Percentiles rank a stretch among this genome's conserved stretches.
These are phyloP conservation scores for Stylonectria norvegica DNA, from an alignment of 2,329 filamentous ascomycete species.

Conservation along the genomic window DNA sequence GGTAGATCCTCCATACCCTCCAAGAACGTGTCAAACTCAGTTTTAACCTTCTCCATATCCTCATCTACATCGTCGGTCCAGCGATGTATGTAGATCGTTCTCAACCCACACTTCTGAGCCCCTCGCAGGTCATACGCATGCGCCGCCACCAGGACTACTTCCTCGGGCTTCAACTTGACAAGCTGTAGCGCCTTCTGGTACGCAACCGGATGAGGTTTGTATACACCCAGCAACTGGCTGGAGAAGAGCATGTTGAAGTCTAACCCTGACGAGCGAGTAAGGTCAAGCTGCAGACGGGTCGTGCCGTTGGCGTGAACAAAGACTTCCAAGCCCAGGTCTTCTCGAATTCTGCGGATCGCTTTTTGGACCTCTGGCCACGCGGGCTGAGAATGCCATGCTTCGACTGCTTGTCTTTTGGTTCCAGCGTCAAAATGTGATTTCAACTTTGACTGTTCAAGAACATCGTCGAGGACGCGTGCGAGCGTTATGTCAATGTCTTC, in stretches of 20 bases:
- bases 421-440: conserved; percentile 14
- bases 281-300: conserved; percentile 51
- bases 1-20: conserved; percentile 16
- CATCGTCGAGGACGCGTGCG: conserved; percentile 35
- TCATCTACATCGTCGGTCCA: conserved; percentile 53
- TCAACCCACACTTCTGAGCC: conserved; percentile 46
- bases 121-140: conserved; percentile 53
- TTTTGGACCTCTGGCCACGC: conserved; percentile 49
- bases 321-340: conserved; percentile 36
- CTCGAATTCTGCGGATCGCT: conserved; percentile 39
- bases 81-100: conserved; percentile 49
- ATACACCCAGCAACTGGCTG: conserved; percentile 46
- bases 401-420: conserved; percentile 25
- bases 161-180: conserved; percentile 41
- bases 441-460: conserved; percentile 25
- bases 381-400: conserved; percentile 46
- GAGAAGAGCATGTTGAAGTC: conserved; percentile 52
- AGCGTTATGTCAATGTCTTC: conserved; percentile 54
- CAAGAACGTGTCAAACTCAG: conserved; percentile 16
- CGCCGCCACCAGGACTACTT: conserved; percentile 51
- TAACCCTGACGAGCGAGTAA: conserved; percentile 44
- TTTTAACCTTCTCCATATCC: conserved; percentile 14
- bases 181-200: conserved; percentile 46
- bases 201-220: conserved; percentile 45
- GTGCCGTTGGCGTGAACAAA: conserved; percentile 55